Base-by-base conservation (phyloP, 2,329 filamentous ascomycete species). In the Fulvia fulva region DNA sequence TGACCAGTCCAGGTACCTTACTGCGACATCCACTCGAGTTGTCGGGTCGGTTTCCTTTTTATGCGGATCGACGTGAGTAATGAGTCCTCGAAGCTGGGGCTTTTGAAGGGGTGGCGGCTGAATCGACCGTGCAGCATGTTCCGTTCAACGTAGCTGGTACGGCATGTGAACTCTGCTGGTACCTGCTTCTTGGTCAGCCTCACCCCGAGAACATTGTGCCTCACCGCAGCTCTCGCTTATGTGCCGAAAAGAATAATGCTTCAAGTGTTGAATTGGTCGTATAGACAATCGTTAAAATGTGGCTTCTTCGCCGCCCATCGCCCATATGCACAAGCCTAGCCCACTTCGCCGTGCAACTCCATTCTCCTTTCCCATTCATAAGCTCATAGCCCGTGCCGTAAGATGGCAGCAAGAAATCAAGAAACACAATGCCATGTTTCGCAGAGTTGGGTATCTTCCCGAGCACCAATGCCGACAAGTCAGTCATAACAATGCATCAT, bases 391-490 rank as follows among this genome's bases (percentile, higher is more conserved):
- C 47, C 47, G 19, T 32, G 47, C 51, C 16, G 30, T 5, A 45
- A 44, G 23, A 53, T 53, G 54, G 43, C 47, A 55, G 26, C 16
- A 51, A 51, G 12, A n/a, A 51, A 32, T n/a, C 43, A 58, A 58
- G 21, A n/a, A 28, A 16, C 51, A 53, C 19, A 32, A 54, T 34
- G 50, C 50, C 23, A 25, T 21, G 8, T 23, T 43, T 30, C 37
- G 51, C 56, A 59, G 57, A 63, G 50, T 41, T 58, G 60, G 57
- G 57, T 63, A 63, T 63, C 60, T 56, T 63, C 57, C 59, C 50
- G 53, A 58, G 53, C 57, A 56, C 57, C 51, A 44, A 53, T 53
- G 51, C 51, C 37, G 52, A 57, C 54, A 60, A 49, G 19, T 43
- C 53, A 57, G 53, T 51, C 46, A 55, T 49, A 56, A 49, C 28